phyloP scores from a whole-genome alignment of 495 filamentous ascomycete genomes.

The Daldinia vernicosa region DNA sequence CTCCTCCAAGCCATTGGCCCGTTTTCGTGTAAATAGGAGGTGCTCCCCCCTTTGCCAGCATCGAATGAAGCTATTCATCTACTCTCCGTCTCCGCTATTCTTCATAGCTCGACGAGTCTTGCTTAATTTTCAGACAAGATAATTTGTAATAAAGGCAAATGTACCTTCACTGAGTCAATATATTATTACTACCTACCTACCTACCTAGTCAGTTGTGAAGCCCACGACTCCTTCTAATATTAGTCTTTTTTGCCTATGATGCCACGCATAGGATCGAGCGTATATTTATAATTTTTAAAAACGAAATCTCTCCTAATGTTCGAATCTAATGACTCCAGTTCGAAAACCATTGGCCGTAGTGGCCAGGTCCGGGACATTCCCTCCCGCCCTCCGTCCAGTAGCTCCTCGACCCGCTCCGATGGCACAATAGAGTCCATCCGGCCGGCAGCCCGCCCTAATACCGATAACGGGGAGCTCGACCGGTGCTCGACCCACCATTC shows the following conservation, averaged over 20 bases:
- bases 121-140: constrained; percentile 5
- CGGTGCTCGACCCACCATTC: constrained; percentile 48
- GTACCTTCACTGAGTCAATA: constrained; percentile 1
- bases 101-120: constrained; percentile 18
- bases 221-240: constrained; percentile 5
- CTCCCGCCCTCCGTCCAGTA: constrained; percentile 15
- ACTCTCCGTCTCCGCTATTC: constrained; percentile 1
- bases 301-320: constrained; percentile 17
- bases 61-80: constrained; percentile 23
- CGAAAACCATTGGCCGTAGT: constrained; percentile 4
- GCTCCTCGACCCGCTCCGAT: constrained; percentile 35
- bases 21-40: constrained; percentile 32
- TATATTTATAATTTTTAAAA: constrained; percentile 15
- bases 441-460: constrained; percentile 13
- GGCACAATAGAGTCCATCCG: constrained; percentile 23
- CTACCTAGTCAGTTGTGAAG: constrained; percentile 12
- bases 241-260: constrained; percentile 21
- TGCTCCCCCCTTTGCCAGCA: constrained; percentile 16
- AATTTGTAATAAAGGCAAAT: constrained; percentile 13
- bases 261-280: constrained; percentile 9
- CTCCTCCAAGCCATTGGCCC: not conserved
- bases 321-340: constrained; percentile 20
- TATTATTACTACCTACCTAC: too few relatives aligned
- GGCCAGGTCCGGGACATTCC: not conserved
- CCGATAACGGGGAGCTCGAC: constrained; percentile 31